Conservation (phyloP, 192 early-diverging fungal species). For the Paraglomus occultum region DNA sequence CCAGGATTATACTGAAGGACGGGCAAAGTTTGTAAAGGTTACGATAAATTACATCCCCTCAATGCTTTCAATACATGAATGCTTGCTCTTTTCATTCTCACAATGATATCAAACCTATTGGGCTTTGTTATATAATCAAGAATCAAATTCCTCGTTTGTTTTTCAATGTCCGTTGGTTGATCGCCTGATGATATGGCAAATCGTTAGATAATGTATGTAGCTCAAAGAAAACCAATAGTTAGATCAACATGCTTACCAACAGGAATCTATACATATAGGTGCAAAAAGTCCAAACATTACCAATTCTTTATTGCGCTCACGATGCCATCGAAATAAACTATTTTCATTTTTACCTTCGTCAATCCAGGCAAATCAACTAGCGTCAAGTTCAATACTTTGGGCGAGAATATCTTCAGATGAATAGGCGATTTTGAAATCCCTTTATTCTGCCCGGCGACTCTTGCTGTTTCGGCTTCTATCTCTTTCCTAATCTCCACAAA, state of each 20-base stretch:
- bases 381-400: constrained; percentile 76
- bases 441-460: constrained; percentile 78
- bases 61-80: too few relatives aligned
- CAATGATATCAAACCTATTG: constrained; percentile 51
- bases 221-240: constrained; percentile 6
- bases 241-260: constrained; percentile 48
- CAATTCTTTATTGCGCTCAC: not conserved
- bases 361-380: constrained; percentile 81
- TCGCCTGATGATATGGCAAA: constrained; percentile 52
- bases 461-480: constrained; percentile 77
- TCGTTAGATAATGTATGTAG: not conserved
- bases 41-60: too few relatives aligned
- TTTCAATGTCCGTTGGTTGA: constrained; percentile 81
- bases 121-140: constrained; percentile 79
- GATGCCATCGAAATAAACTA: not conserved
- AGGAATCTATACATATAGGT: constrained; percentile 44
- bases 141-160: constrained; percentile 72
- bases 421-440: constrained; percentile 76
- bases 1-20: constrained; percentile 69
- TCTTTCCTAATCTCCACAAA: constrained; percentile 75
- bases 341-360: constrained; percentile 58
- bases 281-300: not conserved
- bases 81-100: too few relatives aligned
- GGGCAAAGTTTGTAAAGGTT: not conserved
- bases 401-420: constrained; percentile 73